These are phyloP conservation scores for Tritrichomonas foetus DNA, from an alignment of 208 protist genomes.

Conservation along the genomic window DNA sequence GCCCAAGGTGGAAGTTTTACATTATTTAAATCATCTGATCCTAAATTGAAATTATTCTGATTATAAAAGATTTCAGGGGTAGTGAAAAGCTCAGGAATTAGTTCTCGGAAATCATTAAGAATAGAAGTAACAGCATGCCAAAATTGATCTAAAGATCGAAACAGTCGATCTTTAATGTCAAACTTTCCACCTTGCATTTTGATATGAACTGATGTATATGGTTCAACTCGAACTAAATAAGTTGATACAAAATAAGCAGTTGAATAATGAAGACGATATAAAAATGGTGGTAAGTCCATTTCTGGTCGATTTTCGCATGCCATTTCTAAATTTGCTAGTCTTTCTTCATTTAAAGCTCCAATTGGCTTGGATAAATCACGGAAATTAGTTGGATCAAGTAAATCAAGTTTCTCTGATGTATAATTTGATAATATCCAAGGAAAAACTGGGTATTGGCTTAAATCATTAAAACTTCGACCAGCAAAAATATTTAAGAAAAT, in stretches of 20 bases:
- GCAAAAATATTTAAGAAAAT: neutral
- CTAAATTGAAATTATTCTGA: constrained; percentile 45
- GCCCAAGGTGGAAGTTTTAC: neutral
- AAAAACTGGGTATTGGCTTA: neutral
- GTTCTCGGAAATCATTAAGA: neutral
- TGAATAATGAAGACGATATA: neutral
- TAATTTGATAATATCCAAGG: neutral
- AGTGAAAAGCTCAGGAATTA: neutral
- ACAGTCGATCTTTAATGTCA: neutral
- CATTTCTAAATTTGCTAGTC: neutral
- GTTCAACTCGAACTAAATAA: neutral
- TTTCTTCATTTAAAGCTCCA: neutral
- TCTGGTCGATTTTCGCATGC: neutral
- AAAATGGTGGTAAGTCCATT: neutral
- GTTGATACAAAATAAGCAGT: neutral
- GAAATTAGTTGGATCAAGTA: neutral
- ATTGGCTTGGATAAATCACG: neutral
- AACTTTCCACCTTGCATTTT: neutral
- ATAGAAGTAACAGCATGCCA: neutral
- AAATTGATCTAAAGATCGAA: neutral
- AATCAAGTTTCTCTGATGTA: neutral
- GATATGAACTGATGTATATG: neutral
- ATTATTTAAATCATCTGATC: constrained; percentile 21
- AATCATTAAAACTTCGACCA: neutral
- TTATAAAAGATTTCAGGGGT: neutral